Evolutionary conservation across 495 filamentous ascomycete species (phyloP).

Genomic region (Daldinia grandis): DNA sequence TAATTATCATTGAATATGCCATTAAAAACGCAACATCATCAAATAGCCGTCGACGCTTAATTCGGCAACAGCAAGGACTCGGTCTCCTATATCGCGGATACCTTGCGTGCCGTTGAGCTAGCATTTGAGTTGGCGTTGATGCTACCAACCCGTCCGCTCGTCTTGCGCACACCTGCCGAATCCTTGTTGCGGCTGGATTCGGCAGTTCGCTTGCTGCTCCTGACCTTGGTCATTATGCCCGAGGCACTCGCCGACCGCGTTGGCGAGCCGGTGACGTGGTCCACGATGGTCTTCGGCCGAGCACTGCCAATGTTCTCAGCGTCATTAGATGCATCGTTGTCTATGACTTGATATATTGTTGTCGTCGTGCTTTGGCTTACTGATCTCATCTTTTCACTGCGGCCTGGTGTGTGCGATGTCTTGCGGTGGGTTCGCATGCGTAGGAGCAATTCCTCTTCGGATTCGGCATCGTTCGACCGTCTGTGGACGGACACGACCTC

Average conservation of each 20-base stretch:
- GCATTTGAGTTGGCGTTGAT: slow-evolving; percentile 55
- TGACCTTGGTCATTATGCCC: slow-evolving; percentile 75
- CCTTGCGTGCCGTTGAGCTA: slow-evolving; percentile 50
- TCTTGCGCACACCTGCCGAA: slow-evolving; percentile 80
- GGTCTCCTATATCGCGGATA: slow-evolving; percentile 49
- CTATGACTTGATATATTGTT: slow-evolving; percentile 61
- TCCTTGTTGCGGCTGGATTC: slow-evolving; percentile 61
- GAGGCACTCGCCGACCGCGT: slow-evolving; percentile 69
- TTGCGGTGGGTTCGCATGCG: slow-evolving; percentile 73
- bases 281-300: slow-evolving; percentile 70
- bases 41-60: slow-evolving; percentile 23
- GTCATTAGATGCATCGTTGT: slow-evolving; percentile 64
- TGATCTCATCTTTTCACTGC: slow-evolving; percentile 55
- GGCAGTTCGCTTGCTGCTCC: slow-evolving; percentile 70
- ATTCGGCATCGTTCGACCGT: slow-evolving; percentile 66
- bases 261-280: slow-evolving; percentile 41
- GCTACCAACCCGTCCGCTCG: slow-evolving; percentile 91
- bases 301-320: slow-evolving; percentile 60
- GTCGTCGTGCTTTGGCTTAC: slow-evolving; percentile 69
- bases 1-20: slow-evolving; percentile 38
- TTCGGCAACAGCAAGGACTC: not conserved
- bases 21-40: slow-evolving; percentile 27
- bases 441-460: slow-evolving; percentile 79
- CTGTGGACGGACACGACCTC: slow-evolving; percentile 62
- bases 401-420: slow-evolving; percentile 53